Percentiles rank a stretch among this genome's conserved stretches.
Evolutionary conservation across 2,329 filamentous ascomycete species (phyloP).

Genomic region (Beauveria bassiana): DNA sequence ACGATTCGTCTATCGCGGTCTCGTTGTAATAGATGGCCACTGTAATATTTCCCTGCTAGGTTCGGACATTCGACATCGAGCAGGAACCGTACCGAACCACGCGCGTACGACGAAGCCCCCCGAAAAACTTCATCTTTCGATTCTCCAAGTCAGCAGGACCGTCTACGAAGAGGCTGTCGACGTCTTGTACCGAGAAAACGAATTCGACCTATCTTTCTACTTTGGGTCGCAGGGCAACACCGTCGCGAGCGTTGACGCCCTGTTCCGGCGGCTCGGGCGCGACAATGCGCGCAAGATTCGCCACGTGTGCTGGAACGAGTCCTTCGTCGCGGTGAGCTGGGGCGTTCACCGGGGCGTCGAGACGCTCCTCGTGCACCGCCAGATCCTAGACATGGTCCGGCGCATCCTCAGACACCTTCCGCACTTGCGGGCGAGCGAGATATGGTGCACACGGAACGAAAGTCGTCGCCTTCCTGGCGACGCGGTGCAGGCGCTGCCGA

Average conservation of each 20-base stretch:
- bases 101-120: background rate
- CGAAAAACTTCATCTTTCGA: background rate
- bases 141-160: background rate
- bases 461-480: background rate
- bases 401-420: background rate
- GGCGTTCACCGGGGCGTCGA: background rate
- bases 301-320: background rate
- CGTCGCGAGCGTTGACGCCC: background rate
- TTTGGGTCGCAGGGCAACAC: background rate
- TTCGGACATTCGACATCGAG: background rate
- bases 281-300: background rate
- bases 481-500: background rate
- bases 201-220: background rate
- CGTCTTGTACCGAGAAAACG: background rate
- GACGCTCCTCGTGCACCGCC: background rate
- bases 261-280: background rate
- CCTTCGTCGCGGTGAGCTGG: background rate
- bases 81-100: background rate
- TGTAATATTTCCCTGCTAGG: background rate
- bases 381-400: background rate
- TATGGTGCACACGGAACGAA: background rate
- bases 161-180: background rate
- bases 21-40: background rate
- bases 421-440: background rate
- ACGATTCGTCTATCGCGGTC: background rate